Evolutionary conservation across 2,329 filamentous ascomycete genomes (phyloP).

Genomic region (Colletotrichum nymphaeae): DNA sequence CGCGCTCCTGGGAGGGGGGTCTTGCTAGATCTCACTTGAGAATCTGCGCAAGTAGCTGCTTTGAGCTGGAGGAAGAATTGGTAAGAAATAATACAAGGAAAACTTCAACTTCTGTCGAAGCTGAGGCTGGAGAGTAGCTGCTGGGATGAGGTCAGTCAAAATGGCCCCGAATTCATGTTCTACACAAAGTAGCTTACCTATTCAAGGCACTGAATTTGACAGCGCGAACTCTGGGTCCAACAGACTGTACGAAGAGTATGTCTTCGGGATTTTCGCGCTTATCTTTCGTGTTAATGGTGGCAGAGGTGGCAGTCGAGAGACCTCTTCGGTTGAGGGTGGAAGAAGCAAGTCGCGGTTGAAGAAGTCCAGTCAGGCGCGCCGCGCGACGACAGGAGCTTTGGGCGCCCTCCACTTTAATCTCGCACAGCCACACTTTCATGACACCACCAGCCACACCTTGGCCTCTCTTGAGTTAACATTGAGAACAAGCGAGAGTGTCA

Average conservation of each 20-base stretch:
- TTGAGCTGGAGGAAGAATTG: background rate
- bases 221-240: background rate
- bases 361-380: background rate
- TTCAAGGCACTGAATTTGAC: background rate
- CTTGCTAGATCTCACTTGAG: background rate
- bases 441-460: background rate
- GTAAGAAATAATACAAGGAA: background rate
- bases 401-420: too few species aligned
- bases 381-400: too few species aligned
- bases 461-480: background rate
- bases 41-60: too few species aligned
- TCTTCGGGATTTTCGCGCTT: background rate
- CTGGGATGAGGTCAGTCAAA: background rate
- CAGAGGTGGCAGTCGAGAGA: background rate
- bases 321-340: background rate
- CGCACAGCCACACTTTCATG: background rate
- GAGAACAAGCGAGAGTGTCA: too few species aligned
- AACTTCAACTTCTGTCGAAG: background rate
- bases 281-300: background rate
- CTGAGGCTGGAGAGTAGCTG: background rate
- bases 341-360: background rate
- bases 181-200: background rate
- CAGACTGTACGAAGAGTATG: background rate
- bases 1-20: background rate
- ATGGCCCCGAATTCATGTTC: background rate